A percentile compares a stretch with the other conserved stretches of the same genome.
These are phyloP conservation scores for Potentilla sterilis DNA, from an alignment of 306 rosid species.

Conservation along the genomic window DNA sequence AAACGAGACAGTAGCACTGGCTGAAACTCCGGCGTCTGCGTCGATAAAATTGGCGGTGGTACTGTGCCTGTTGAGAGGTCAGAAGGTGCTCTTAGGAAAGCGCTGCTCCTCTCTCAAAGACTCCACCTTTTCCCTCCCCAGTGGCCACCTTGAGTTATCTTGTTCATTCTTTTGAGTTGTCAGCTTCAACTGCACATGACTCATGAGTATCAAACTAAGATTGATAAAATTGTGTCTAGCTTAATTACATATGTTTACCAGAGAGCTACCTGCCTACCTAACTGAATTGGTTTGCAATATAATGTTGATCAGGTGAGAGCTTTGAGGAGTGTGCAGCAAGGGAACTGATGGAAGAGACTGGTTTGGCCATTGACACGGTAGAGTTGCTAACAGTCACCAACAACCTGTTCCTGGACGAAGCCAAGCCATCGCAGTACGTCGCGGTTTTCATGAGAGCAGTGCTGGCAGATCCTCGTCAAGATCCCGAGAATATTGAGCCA, in stretches of 20 bases:
- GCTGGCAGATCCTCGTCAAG: constrained; percentile 28
- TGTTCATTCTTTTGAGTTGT: background rate
- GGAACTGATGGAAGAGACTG: constrained; percentile 75
- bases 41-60: too few relatives aligned
- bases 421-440: constrained; percentile 55
- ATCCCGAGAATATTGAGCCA: constrained; percentile 50
- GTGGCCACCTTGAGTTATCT: background rate
- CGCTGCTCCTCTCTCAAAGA: too few relatives aligned
- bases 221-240: background rate
- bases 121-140: too few relatives aligned
- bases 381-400: constrained; percentile 54
- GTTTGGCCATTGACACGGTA: constrained; percentile 33
- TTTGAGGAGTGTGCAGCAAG: constrained; percentile 70
- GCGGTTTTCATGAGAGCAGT: constrained; percentile 44
- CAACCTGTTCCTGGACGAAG: constrained; percentile 37
- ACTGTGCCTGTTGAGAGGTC: too few relatives aligned
- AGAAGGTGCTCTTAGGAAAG: too few relatives aligned
- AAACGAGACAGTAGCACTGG: too few relatives aligned
- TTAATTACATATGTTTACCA: too few relatives aligned
- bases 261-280: too few relatives aligned
- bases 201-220: background rate
- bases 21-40: too few relatives aligned
- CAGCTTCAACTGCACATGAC: background rate
- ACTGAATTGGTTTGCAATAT: background rate
- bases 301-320: constrained; percentile 46